phyloP scores from a whole-genome alignment of 1,284 basidiomycete genomes.

The Tilletia indica region DNA sequence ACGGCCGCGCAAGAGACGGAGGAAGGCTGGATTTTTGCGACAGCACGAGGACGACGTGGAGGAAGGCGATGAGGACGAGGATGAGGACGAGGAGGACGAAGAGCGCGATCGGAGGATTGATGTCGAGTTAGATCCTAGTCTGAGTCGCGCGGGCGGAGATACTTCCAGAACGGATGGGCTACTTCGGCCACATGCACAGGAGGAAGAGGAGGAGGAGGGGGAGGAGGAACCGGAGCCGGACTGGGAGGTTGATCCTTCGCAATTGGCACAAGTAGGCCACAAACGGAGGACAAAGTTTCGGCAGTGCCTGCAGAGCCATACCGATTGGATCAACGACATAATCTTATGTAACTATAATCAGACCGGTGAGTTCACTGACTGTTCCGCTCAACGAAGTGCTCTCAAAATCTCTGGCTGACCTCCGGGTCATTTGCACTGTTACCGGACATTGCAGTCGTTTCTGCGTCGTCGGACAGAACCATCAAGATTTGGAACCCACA shows the following conservation, averaged over 20 bases:
- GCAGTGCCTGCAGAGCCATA: conserved; percentile 56
- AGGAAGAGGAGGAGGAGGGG: background rate
- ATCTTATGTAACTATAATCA: conserved; percentile 88
- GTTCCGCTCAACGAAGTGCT: background rate
- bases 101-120: background rate
- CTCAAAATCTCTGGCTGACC: background rate
- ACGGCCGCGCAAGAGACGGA: conserved; percentile 32
- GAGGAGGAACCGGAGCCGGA: conserved; percentile 6
- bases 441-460: conserved; percentile 65
- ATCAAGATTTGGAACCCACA: conserved; percentile 93
- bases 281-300: conserved; percentile 25
- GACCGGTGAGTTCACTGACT: conserved; percentile 63
- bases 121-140: background rate
- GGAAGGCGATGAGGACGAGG: conserved; percentile 15
- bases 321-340: conserved; percentile 96
- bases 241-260: conserved; percentile 36
- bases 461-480: conserved; percentile 92
- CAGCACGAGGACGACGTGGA: conserved; percentile 23
- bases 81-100: background rate
- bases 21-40: conserved; percentile 16
- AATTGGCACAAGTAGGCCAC: conserved; percentile 23
- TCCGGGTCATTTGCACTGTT: conserved; percentile 21
- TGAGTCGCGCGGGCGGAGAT: background rate
- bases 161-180: background rate
- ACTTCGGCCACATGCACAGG: background rate